Base-by-base conservation (phyloP, 2,329 filamentous ascomycete species). In the Clarireedia paspali region DNA sequence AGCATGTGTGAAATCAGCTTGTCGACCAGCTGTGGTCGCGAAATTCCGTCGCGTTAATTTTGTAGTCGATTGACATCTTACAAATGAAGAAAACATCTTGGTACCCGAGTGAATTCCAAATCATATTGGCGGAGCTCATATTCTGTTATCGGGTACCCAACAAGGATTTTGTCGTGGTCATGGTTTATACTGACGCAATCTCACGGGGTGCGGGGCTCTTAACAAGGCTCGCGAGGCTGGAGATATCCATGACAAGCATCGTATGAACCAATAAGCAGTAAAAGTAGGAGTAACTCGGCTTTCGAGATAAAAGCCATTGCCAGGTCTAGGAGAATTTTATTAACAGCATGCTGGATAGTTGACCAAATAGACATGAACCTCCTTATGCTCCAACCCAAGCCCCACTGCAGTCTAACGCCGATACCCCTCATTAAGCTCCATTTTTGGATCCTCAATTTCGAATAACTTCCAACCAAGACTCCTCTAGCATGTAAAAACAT, bases 1-100 rank as follows among this genome's bases (percentile, higher is more conserved):
- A 55, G 67, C 65, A 66, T 70, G 68, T 42, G 68, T 70, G 39
- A 68, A 70, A 59, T 70, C 68, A 47, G 64, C 63, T 30, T 62
- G 47, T 45, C 60, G 59, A 40, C 45, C 47, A 34, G 62, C 56
- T 1, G 61, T 63, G 0, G 63, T 63, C 45, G 65, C 55, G 38
- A 69, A 68, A n/a, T 51, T 51, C 40, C 66, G 58, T 48, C 55
- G 53, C 12, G 50, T 14, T 5, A 27, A 23, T 53, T 57, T 58
- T 17, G 26, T 20, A 5, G 26, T 27, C 50, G 62, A 57, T 58
- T 59, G 63, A 26, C 52, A 46, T 15, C 53, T 50, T 46, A 61
- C 23, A 26, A 44, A 20, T 10, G 34, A 50, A 12, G 53, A 61
- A 40, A 65, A 54, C 57, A 65, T 63, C 7, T 49, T 54, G 49